A percentile compares a stretch with the other conserved stretches of the same genome.
Evolutionary conservation across 768 basidiomycete species (phyloP).

Genomic region (Boletus sensibilis): DNA sequence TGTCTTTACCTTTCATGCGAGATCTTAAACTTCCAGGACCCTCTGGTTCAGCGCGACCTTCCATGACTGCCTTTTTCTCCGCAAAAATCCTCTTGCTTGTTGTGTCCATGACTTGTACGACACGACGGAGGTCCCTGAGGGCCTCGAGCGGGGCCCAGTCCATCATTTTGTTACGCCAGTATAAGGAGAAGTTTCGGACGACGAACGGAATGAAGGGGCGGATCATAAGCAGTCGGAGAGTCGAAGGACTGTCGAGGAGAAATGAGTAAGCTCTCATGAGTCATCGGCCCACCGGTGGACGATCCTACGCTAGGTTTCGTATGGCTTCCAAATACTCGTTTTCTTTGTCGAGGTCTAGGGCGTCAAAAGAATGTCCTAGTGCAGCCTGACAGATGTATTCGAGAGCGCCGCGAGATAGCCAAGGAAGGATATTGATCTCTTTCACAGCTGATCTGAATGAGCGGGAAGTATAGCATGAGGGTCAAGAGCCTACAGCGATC

Average conservation of each 20-base stretch:
- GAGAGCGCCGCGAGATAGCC: conserved; percentile 34
- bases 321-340: conserved; percentile 33
- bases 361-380: conserved; percentile 35
- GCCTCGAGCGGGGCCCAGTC: conserved; percentile 33
- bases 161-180: conserved; percentile 35
- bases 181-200: conserved; percentile 28
- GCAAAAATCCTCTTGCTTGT: conserved; percentile 28
- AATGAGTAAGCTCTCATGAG: neutral
- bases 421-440: conserved; percentile 37
- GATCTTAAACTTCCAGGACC: conserved; percentile 9
- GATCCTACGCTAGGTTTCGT: conserved; percentile 30
- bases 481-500: conserved; percentile 21
- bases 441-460: conserved; percentile 15
- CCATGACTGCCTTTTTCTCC: conserved; percentile 29
- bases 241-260: conserved; percentile 21
- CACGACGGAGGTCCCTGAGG: conserved; percentile 26
- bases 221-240: conserved; percentile 27
- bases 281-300: neutral
- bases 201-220: conserved; percentile 34
- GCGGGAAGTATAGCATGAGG: neutral
- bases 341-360: conserved; percentile 24
- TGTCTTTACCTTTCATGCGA: conserved; percentile 30
- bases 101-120: conserved; percentile 32
- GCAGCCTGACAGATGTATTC: conserved; percentile 37
- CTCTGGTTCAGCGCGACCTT: conserved; percentile 8